A percentile compares a stretch with the other conserved stretches of the same genome.
Conservation (phyloP, 2,329 filamentous ascomycete species). For the Plenodomus tracheiphilus region DNA sequence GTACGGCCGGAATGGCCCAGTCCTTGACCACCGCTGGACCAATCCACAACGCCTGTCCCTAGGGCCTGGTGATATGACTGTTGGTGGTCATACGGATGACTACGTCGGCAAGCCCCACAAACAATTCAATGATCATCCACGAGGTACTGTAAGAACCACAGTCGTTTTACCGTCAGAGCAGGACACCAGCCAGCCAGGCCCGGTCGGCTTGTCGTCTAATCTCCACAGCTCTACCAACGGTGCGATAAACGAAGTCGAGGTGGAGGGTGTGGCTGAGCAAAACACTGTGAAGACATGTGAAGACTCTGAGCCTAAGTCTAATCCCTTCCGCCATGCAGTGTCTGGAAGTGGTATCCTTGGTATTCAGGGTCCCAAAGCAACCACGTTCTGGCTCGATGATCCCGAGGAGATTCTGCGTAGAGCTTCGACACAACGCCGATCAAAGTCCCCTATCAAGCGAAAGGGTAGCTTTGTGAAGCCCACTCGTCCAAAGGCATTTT, state of each 20-base stretch:
- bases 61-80: neutral
- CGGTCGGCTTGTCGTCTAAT: neutral
- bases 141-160: neutral
- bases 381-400: slow-evolving; percentile 20
- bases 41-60: slow-evolving; percentile 9
- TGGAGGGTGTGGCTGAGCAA: too few species aligned
- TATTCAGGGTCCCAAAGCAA: slow-evolving; percentile 24
- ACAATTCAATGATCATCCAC: neutral
- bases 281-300: too few species aligned
- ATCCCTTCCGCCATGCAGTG: slow-evolving; percentile 3
- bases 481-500: neutral
- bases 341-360: slow-evolving; percentile 8
- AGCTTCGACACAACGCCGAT: slow-evolving; percentile 11
- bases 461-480: neutral
- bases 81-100: neutral
- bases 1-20: slow-evolving; percentile 11
- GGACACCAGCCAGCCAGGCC: neutral
- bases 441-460: slow-evolving; percentile 10
- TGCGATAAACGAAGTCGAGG: neutral
- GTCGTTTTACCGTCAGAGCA: neutral
- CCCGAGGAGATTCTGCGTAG: slow-evolving; percentile 24
- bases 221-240: neutral
- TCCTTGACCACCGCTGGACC: slow-evolving; percentile 27
- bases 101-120: too few species aligned
- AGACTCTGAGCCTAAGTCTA: too few species aligned